Percentiles rank a stretch among this genome's conserved stretches.
Evolutionary conservation across 257 asterid genomes (phyloP).

Genomic region (Nicotiana paniculata): DNA sequence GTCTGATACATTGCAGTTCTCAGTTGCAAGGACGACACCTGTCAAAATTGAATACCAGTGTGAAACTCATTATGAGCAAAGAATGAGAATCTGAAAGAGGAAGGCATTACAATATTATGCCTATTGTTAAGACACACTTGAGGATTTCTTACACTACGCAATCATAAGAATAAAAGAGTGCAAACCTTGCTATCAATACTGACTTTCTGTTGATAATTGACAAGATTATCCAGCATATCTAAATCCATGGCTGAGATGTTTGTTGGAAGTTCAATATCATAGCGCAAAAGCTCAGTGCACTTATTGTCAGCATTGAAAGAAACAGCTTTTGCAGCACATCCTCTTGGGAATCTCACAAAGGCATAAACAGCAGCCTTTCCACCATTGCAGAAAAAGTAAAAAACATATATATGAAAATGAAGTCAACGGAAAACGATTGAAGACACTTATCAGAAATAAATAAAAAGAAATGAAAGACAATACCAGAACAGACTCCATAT

Average conservation of each 20-base stretch:
- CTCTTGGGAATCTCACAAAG: slow-evolving; percentile 78
- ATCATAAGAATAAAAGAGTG: slow-evolving; percentile 1
- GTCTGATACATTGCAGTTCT: slow-evolving; percentile 48
- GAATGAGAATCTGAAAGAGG: not conserved
- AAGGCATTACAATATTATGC: not conserved
- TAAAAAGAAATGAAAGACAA: slow-evolving; percentile 3
- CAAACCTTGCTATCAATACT: slow-evolving; percentile 36
- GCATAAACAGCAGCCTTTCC: slow-evolving; percentile 44
- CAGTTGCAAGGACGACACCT: slow-evolving; percentile 41
- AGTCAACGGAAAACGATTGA: not conserved
- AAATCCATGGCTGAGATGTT: slow-evolving; percentile 34
- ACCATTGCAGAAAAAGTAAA: not conserved
- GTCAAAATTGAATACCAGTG: slow-evolving; percentile 8
- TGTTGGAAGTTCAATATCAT: slow-evolving; percentile 44
- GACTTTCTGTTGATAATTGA: slow-evolving; percentile 18
- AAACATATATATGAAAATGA: slow-evolving; percentile 3
- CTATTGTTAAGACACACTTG: not conserved
- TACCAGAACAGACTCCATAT: slow-evolving; percentile 48
- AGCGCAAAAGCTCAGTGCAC: slow-evolving; percentile 26
- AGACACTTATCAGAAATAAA: slow-evolving; percentile 9
- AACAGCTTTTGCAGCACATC: slow-evolving; percentile 34
- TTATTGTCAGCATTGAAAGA: slow-evolving; percentile 23
- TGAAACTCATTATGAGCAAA: not conserved
- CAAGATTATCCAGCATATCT: slow-evolving; percentile 36
- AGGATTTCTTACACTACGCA: not conserved